These are phyloP conservation scores for Rubus parviflorus DNA, from an alignment of 306 rosid genomes.

Conservation along the genomic window DNA sequence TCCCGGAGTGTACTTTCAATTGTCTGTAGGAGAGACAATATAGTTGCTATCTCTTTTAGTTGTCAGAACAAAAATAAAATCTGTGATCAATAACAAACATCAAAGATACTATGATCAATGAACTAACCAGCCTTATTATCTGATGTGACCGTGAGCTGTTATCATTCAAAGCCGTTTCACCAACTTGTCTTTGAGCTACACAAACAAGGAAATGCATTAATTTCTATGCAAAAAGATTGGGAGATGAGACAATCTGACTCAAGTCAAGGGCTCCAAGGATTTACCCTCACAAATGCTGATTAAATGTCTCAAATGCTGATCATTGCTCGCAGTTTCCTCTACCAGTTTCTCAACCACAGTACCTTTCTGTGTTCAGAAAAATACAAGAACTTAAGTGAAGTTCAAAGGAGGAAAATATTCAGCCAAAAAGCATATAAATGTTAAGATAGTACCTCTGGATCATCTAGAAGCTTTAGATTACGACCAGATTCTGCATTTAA, in stretches of 20 bases:
- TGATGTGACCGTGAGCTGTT: slow-evolving; percentile 97
- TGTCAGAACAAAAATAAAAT: slow-evolving; percentile 4
- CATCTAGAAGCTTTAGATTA: slow-evolving; percentile 87
- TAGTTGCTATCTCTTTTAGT: slow-evolving; percentile 2
- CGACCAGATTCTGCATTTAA: slow-evolving; percentile 91
- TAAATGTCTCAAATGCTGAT: slow-evolving; percentile 82
- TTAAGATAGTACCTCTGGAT: slow-evolving; percentile 71
- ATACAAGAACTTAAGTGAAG: slow-evolving; percentile 15
- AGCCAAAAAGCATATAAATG: not conserved
- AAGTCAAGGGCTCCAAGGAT: slow-evolving; percentile 12
- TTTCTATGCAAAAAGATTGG: not conserved
- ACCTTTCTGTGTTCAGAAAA: slow-evolving; percentile 71
- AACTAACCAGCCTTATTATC: slow-evolving; percentile 89
- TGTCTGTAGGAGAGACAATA: slow-evolving; percentile 52
- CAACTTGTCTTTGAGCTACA: slow-evolving; percentile 98
- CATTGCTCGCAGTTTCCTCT: slow-evolving; percentile 91
- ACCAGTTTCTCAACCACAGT: slow-evolving; percentile 93
- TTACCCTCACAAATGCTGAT: slow-evolving; percentile 95
- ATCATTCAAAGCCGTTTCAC: slow-evolving; percentile 97
- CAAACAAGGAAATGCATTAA: slow-evolving; percentile 17
- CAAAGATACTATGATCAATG: slow-evolving; percentile 6
- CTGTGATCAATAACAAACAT: slow-evolving; percentile 7
- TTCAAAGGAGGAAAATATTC: not conserved
- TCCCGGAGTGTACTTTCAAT: slow-evolving; percentile 90
- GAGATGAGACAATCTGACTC: slow-evolving; percentile 9